Base-by-base conservation (phyloP, 345 rosid genomes). In the Hibiscus trionum region DNA sequence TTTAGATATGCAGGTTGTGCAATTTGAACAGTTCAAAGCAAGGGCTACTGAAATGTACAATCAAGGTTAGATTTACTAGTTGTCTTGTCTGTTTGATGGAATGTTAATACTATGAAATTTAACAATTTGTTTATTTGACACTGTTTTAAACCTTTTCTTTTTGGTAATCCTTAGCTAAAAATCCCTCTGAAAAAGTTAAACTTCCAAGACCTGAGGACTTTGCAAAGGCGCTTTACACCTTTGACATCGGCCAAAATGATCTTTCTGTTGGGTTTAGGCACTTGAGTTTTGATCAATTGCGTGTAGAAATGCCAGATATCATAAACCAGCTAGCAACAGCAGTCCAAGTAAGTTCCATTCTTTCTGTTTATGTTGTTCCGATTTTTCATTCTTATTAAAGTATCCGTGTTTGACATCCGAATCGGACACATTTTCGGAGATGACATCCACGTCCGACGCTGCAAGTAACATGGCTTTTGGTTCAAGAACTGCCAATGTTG, bases 231-330 rank as follows among this genome's bases (percentile, higher is more conserved):
- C 81, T 94, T 74, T 90, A 91, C 77, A 94, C 96, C 5, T 88
- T 91, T 69, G 98, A 94, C 77, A 90, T 94, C 17, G 97, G 98
- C 70, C 97, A 94, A 77, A 94, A 94, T 77, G 97, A 94, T 83
- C 95, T 94, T 68, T 91, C 93, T 50, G 86, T 87, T 44, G 98
- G 95, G 53, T 88, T 94, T 64, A 64, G 97, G 75, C 90, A 77
- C 75, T 75, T 87, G 91, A 88, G 82, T 62, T 53, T 63, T 0
- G 92, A 94, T 77, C 95, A 94, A 72, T 93, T 94, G 56, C 83
- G 80, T 42, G 88, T 91, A 37, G 80, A 91, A 0, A 37, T 94
- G 76, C 97, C 96, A 0, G 95, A 88, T 64, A 90, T 94, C 57
- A 70, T 86, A 33, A 79, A 82, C 80, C 92, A 88, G 77, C 79